A percentile compares a stretch with the other conserved stretches of the same genome.
Evolutionary conservation across 306 rosid species (phyloP).

Genomic region (Alnus glutinosa): DNA sequence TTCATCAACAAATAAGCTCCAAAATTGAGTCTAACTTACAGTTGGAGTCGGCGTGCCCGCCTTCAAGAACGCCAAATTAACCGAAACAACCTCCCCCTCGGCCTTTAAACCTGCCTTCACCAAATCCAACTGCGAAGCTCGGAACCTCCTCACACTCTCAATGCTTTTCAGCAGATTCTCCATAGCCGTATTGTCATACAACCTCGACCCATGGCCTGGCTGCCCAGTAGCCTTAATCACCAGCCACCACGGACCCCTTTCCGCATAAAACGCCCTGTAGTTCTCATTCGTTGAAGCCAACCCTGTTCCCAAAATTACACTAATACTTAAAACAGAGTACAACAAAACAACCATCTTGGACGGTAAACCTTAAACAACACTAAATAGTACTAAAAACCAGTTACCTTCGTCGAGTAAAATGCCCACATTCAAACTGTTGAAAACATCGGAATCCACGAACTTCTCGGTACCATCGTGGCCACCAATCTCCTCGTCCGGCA

Average conservation of each 20-base stretch:
- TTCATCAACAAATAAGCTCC: conserved; percentile 10
- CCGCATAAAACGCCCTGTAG: conserved; percentile 73
- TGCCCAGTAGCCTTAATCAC: conserved; percentile 81
- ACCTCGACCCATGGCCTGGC: conserved; percentile 96
- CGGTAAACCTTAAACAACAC: background rate
- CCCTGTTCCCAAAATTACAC: conserved; percentile 37
- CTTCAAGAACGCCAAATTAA: conserved; percentile 82
- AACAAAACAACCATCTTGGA: background rate
- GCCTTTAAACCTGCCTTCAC: conserved; percentile 79
- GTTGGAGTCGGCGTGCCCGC: conserved; percentile 89
- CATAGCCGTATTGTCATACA: conserved; percentile 88
- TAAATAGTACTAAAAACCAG: background rate
- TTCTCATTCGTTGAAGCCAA: conserved; percentile 65
- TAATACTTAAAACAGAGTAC: background rate
- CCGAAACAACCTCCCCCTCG: conserved; percentile 79
- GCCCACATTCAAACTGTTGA: conserved; percentile 65
- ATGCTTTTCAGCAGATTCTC: conserved; percentile 88
- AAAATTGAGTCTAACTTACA: conserved; percentile 45
- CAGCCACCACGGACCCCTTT: conserved; percentile 88
- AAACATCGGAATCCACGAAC: conserved; percentile 52
- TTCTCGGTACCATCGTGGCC: conserved; percentile 69
- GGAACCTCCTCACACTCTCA: conserved; percentile 73
- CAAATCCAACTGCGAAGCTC: conserved; percentile 81
- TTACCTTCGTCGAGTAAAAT: conserved; percentile 88
- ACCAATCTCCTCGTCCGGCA: conserved; percentile 92